Base-by-base conservation (phyloP, 495 filamentous ascomycete species). In the Margaritispora aquatica region DNA sequence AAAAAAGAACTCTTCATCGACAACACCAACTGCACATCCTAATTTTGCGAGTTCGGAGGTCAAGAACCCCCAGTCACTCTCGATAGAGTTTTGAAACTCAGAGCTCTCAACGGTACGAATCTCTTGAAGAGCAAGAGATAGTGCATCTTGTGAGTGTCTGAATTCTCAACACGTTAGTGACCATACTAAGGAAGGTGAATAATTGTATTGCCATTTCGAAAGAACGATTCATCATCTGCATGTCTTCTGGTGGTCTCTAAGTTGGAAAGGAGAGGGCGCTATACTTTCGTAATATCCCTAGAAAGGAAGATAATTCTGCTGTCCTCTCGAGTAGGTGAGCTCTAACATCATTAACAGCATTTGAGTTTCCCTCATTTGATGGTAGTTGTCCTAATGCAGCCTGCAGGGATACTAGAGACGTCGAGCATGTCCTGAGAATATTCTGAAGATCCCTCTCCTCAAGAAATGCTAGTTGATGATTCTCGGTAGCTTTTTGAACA, bases 1-100 rank as follows among this genome's bases (percentile, higher is more conserved):
- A 31, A 57, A 61, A 24, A 61, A 56, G 20, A 51, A 61, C 26
- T 57, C 59, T 52, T 61, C 59, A 10, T 56, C 53, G 51, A 61
- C 26, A n/a, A 57, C 2, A 20, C 51, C 47, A 23, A 36, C 51
- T 26, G 59, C 24, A 38, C 55, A 21, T 4, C 59, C 59, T 1
- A 26, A 31, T 7, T 22, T 47, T 15, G 24, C 13, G 24, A 61
- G 53, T 31, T 61, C 51, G 7, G 17, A 38, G 15, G 47, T 21
- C 26, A 60, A 31, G 24, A 53, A 20, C 2, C 20, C 20, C 59
- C 59, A 61, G n/a, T 61, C 48, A 22, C 19, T 34, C 9, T n/a
- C 54, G 15, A 41, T 57, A 15, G 59, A 49, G 1, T 26, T 13
- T 10, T 56, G 24, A 20, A 47, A 44, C 4, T 57, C 31, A 41